Percentiles rank a stretch among this genome's conserved stretches.
Conservation (phyloP, 257 asterid species). For the Nicotiana paniculata region DNA sequence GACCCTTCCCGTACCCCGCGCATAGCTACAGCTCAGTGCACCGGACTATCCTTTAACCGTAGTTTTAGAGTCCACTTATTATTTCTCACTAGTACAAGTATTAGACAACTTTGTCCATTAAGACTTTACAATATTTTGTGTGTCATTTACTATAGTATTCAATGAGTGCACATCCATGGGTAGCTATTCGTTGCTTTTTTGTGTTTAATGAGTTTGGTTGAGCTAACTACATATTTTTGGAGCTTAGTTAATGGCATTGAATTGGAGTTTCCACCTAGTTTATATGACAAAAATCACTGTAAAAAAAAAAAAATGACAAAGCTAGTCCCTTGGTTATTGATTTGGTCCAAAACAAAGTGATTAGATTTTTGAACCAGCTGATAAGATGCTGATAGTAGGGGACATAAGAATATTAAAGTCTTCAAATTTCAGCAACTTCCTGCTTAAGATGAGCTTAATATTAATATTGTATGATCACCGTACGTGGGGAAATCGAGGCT, state of each 20-base stretch:
- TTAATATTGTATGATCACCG: slow-evolving; percentile 18
- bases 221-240: slow-evolving; percentile 28
- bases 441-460: slow-evolving; percentile 25
- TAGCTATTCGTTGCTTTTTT: slow-evolving; percentile 21
- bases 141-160: neutral
- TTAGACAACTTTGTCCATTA: neutral
- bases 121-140: neutral
- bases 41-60: too few species aligned
- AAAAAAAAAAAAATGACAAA: slow-evolving; percentile 12
- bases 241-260: slow-evolving; percentile 25
- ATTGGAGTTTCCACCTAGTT: neutral
- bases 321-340: neutral
- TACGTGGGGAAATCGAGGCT: slow-evolving; percentile 38
- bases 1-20: accelerated
- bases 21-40: too few species aligned
- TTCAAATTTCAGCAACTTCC: slow-evolving; percentile 9
- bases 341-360: slow-evolving; percentile 16
- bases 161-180: neutral
- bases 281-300: neutral
- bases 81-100: neutral
- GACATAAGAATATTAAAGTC: slow-evolving; percentile 24
- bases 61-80: neutral
- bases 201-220: slow-evolving; percentile 49
- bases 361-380: slow-evolving; percentile 14
- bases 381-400: slow-evolving; percentile 34